These are phyloP conservation scores for Stephanodiscus minutulus DNA, from an alignment of 108 stramenopile species.

Conservation along the genomic window DNA sequence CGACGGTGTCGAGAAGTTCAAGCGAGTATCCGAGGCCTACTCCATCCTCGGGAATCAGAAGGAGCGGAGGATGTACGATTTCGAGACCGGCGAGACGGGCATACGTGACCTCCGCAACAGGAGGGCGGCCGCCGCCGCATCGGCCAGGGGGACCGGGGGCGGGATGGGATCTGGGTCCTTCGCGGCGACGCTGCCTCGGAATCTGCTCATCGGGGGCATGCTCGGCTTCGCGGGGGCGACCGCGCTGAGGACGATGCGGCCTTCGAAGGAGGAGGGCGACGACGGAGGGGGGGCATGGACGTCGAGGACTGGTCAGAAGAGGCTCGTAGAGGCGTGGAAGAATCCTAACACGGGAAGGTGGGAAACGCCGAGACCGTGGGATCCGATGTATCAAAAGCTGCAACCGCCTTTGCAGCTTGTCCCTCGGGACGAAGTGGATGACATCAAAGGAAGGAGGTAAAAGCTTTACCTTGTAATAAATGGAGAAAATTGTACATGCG, in stretches of 20 bases:
- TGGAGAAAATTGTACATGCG: too few species aligned
- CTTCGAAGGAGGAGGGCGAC: conserved; percentile 13
- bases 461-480: too few species aligned
- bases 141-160: conserved; percentile 7
- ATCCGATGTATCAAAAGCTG: conserved; percentile 66
- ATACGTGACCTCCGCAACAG: conserved; percentile 17
- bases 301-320: conserved; percentile 34
- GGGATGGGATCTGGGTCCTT: conserved; percentile 30
- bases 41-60: conserved; percentile 59
- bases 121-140: conserved; percentile 5
- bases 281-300: conserved; percentile 17
- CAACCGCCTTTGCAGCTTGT: conserved; percentile 66
- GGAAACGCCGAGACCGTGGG: conserved; percentile 87
- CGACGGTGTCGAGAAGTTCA: conserved; percentile 66
- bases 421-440: conserved; percentile 67
- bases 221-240: conserved; percentile 33
- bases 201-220: conserved; percentile 48
- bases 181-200: conserved; percentile 42
- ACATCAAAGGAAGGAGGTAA: conserved; percentile 13
- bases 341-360: conserved; percentile 71
- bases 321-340: conserved; percentile 81
- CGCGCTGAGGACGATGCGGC: conserved; percentile 6
- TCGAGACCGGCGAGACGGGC: conserved; percentile 23
- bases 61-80: conserved; percentile 66
- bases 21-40: conserved; percentile 75